Conservation (phyloP, 768 basidiomycete genomes). For the Russula ochroleuca region DNA sequence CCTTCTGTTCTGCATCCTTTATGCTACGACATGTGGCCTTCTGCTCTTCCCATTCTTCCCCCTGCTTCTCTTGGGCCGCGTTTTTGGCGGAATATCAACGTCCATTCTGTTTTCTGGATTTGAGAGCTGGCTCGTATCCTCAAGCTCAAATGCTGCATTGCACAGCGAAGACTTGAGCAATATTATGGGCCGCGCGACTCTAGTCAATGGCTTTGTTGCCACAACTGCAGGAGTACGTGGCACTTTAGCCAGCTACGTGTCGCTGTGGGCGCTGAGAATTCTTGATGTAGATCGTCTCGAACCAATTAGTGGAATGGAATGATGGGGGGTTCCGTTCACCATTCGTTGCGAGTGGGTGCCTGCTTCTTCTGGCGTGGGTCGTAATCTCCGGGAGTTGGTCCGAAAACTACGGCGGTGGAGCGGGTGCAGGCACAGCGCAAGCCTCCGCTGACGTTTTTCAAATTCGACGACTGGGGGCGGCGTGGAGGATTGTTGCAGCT, state of each 20-base stretch:
- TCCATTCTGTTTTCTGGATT: conserved; percentile 74
- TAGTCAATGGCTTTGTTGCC: conserved; percentile 71
- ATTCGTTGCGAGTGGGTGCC: conserved; percentile 56
- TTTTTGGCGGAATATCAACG: conserved; percentile 67
- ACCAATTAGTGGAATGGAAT: conserved; percentile 54
- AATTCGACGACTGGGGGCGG: conserved; percentile 48
- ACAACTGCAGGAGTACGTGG: conserved; percentile 57
- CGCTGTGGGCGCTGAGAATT: neutral
- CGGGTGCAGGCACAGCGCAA: conserved; percentile 27
- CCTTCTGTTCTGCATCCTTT: conserved; percentile 66
- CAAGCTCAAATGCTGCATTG: conserved; percentile 49
- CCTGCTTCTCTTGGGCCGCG: conserved; percentile 56
- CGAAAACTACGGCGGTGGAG: conserved; percentile 63
- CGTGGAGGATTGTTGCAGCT: conserved; percentile 49
- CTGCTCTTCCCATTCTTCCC: conserved; percentile 55
- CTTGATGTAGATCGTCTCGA: conserved; percentile 30
- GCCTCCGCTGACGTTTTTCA: conserved; percentile 44
- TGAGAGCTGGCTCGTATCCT: conserved; percentile 72
- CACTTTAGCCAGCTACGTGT: neutral
- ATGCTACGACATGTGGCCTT: conserved; percentile 54
- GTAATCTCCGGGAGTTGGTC: conserved; percentile 57
- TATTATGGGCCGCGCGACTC: conserved; percentile 69
- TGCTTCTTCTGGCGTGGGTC: conserved; percentile 52
- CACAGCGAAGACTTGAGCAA: conserved; percentile 55
- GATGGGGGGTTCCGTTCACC: conserved; percentile 52